Base-by-base conservation (phyloP, 2,329 filamentous ascomycete species). In the Lojkania enalia region DNA sequence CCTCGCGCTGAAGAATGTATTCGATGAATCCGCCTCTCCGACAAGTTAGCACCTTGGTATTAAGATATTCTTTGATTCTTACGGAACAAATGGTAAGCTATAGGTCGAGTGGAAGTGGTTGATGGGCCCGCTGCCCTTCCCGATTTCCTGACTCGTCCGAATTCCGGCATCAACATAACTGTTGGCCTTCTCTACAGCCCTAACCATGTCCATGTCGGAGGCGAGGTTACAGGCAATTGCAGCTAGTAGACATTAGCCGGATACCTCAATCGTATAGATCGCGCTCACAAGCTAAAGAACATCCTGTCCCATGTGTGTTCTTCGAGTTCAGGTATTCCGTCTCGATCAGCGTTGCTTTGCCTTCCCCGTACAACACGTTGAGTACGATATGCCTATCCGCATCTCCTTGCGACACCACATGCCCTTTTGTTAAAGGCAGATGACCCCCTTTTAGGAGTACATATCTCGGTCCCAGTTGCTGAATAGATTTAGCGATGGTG, bases 241-340 rank as follows among this genome's bases (percentile, higher is more conserved):
- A 49, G 87, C 84, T 84, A 25, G n/a, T 11, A 11, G 9, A 35
- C 21, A 39, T 36, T 42, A 46, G 18, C 15, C 9, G 11, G 13
- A n/a, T 4, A 21, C 15, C 14, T 11, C 15, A 21, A 5, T 5
- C 14, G 19, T 15, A 36, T 9, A 36, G 33, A 27, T 21, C 12
- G 15, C 20, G 54, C 84, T 74, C 69, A 88, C 85, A 96, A 30
- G 94, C 94, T 48, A 97, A 78, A 7, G 90, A 95, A 64, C 94
- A 99, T 3, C 94, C 94, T 0, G 94, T 97, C 1, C 94, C 94
- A 61, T 99, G 94, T 0, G 92, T 97, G 63, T 92, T 92, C 48
- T 77, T 85, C 6, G 86, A 90, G 7, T 77, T 71, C 51, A 89
- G 77, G 63, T 87, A 96, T 3, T 78, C 76, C 29, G 83, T 87